Evolutionary conservation across 2,329 filamentous ascomycete genomes (phyloP), one percentile per base, ranked within the genome.

Genomic region (Paracamarosporium sp.): DNA sequence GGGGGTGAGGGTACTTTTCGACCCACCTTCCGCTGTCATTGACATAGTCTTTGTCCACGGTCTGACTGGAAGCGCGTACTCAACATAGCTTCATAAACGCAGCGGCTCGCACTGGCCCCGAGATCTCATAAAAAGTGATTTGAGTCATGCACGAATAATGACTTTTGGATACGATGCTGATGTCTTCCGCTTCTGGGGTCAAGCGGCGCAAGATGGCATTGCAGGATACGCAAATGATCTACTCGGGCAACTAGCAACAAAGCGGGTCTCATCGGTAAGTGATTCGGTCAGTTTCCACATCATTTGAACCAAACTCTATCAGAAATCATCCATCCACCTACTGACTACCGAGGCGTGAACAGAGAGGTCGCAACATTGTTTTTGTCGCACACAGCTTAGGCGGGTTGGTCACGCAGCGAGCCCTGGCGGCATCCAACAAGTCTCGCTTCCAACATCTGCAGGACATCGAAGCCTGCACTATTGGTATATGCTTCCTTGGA

Each of bases 381-480:
- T 45, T 45, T 31, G 57, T 60, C 12, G 38, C 40, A 11, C 60
- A 63, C 35, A 60, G 57, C 52, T 44, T 63, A n/a, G 60, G 57
- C 24, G 60, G 57, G 4, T 48, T 63, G 20, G 57, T 60, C 15
- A 50, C 41, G 20, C 44, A 58, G 24, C 52, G 57, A 30, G 60
- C 46, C 5, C 43, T 60, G 5, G 11, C 3, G 13, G 7, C 35
- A 4, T 31, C 50, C 1, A 4, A n/a, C 5, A 7, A 53, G 12
- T 4, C 8, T 4, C 13, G 13, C 4, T 5, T 30, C 7, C 13
- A 27, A 20, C 56, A 59, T 36, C 31, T 56, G 5, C 24, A 40
- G 35, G 17, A 38, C 15, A 44, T 53, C 7, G 48, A 50, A 40
- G 15, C 31, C 13, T 43, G 40, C 30, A 48, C 43, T 1, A 22